Evolutionary conservation across 805 yeast species (phyloP), one percentile per base, ranked within the genome.

Genomic region (Peterozyma xylosa): DNA sequence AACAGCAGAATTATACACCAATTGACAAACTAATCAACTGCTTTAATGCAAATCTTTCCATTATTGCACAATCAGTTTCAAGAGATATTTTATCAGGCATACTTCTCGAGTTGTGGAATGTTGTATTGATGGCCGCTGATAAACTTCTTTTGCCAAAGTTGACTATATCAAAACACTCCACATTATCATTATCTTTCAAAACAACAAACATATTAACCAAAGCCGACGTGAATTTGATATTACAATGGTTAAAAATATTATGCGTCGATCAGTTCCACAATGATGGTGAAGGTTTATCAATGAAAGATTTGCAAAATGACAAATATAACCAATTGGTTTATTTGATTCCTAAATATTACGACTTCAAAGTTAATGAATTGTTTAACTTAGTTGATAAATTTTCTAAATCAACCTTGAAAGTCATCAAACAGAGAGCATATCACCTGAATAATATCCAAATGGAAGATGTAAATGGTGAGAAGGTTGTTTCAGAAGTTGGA

Each of bases 261-360:
- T 74, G 87, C 42, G 58, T 73, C 40, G 90, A 80, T 46, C 87
- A 86, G 56, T 87, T 88, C 63, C 78, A 88, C 57, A 80, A 85
- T 53, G 80, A 75, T 38, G 95, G 95, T 0, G 82, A 81, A 33
- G 96, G 96, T 0, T 93, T 93, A 0, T 74, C 87, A 1, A 52
- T 86, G 30, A 78, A 74, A 48, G 75, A 74, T 6, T 63, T 87
- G 53, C 80, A 80, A 48, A 75, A 76, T 46, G 74, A 71, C 30
- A 72, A 74, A 33, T 87, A 83, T 56, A 86, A 84, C 57, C 73
- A 78, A 35, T 59, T 86, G 18, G 60, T 82, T 48, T 21, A 21
- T 21, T 59, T 82, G 29, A 67, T 86, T 9, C 86, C 88, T 2
- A 78, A 73, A 1, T 78, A 77, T 53, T 85, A 86, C 53, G 86